Conservation (phyloP, 495 filamentous ascomycete species). For the Penicillium mononematosum region DNA sequence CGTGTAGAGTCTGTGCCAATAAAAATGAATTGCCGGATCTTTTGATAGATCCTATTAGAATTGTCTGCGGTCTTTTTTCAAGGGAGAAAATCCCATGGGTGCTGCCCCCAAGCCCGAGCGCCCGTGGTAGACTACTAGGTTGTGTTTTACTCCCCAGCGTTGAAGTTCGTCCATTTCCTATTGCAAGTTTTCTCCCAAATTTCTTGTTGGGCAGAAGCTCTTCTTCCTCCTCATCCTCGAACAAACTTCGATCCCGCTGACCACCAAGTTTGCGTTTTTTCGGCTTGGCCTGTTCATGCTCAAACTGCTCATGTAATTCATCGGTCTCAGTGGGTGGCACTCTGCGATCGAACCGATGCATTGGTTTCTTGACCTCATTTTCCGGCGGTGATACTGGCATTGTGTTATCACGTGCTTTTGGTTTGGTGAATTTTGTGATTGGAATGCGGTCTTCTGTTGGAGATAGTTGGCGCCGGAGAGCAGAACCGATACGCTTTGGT, state of each 20-base stretch:
- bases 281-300: slow-evolving; percentile 54
- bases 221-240: slow-evolving; percentile 72
- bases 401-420: slow-evolving; percentile 8
- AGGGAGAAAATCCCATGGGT: slow-evolving; percentile 65
- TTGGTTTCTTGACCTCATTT: slow-evolving; percentile 11
- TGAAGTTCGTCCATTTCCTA: slow-evolving; percentile 23
- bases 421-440: slow-evolving; percentile 6
- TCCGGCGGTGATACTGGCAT: not conserved
- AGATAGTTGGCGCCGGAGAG: slow-evolving; percentile 7
- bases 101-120: slow-evolving; percentile 30
- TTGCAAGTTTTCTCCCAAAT: slow-evolving; percentile 31
- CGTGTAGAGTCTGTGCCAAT: not conserved
- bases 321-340: slow-evolving; percentile 8
- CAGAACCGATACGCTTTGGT: slow-evolving; percentile 8
- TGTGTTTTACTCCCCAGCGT: slow-evolving; percentile 19
- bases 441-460: slow-evolving; percentile 7
- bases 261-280: slow-evolving; percentile 75
- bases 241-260: slow-evolving; percentile 61
- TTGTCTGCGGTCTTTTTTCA: slow-evolving; percentile 74
- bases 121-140: slow-evolving; percentile 19
- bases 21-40: not conserved
- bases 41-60: slow-evolving; percentile 2
- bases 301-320: slow-evolving; percentile 5
- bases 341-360: slow-evolving; percentile 5
- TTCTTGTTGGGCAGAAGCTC: slow-evolving; percentile 29